phyloP scores from a whole-genome alignment of 768 basidiomycete species.

The Tylopilus sp. region DNA sequence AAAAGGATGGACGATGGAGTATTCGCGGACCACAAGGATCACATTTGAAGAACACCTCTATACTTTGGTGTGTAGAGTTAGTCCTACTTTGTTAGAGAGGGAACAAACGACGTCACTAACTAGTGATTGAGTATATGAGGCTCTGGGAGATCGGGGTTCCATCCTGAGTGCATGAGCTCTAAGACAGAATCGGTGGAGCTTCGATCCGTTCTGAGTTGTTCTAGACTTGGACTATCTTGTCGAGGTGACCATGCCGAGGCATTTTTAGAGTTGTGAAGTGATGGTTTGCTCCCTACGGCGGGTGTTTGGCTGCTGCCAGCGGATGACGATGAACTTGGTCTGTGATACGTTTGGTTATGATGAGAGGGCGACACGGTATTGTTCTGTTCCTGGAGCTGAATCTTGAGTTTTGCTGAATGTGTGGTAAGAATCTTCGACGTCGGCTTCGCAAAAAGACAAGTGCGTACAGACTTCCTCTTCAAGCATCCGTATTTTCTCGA shows the following conservation, averaged over 20 bases:
- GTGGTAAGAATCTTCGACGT: conserved; percentile 9
- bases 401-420: conserved; percentile 57
- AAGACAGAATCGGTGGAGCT: conserved; percentile 51
- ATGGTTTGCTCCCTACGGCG: conserved; percentile 4
- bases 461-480: conserved; percentile 73
- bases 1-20: conserved; percentile 76
- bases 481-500: conserved; percentile 71
- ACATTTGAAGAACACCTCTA: conserved; percentile 85
- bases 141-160: conserved; percentile 84
- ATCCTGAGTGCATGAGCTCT: conserved; percentile 70
- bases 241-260: conserved; percentile 25
- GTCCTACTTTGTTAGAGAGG: conserved; percentile 2
- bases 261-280: conserved; percentile 1
- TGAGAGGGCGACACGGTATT: conserved; percentile 26
- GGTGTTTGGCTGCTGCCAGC: conserved; percentile 14
- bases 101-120: conserved; percentile 41
- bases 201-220: conserved; percentile 38
- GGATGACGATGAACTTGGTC: conserved; percentile 23
- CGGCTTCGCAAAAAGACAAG: neutral
- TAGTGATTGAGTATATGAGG: conserved; percentile 71
- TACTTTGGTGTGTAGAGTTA: conserved; percentile 39
- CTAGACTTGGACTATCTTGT: conserved; percentile 50
- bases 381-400: conserved; percentile 54
- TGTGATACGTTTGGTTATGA: conserved; percentile 16
- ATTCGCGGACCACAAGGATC: conserved; percentile 86